Conservation (phyloP, 768 basidiomycete species). For the Amanita fuliginea region DNA sequence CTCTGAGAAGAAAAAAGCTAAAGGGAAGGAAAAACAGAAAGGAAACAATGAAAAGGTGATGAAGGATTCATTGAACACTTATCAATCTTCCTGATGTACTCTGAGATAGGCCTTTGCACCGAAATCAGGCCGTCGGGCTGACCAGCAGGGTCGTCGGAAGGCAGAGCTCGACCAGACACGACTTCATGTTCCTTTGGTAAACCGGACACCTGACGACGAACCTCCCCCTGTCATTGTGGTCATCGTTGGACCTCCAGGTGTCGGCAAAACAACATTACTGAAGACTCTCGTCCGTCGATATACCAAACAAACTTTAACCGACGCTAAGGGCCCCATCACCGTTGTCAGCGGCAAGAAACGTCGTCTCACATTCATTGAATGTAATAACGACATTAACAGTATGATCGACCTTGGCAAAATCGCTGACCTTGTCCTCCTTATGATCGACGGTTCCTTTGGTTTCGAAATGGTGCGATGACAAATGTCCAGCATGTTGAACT, state of each 20-base stretch:
- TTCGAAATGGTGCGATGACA: conserved; percentile 79
- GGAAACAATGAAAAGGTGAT: conserved; percentile 89
- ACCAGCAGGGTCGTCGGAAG: conserved; percentile 80
- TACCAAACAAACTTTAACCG: conserved; percentile 86
- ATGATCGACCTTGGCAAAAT: conserved; percentile 99
- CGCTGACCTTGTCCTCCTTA: conserved; percentile 89
- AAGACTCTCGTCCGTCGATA: conserved; percentile 86
- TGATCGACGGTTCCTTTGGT: conserved; percentile 97
- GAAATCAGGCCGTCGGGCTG: conserved; percentile 81
- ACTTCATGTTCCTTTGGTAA: conserved; percentile 91
- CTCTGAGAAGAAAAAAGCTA: conserved; percentile 70
- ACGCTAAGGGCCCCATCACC: conserved; percentile 89
- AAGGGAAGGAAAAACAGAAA: conserved; percentile 58
- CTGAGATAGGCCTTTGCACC: conserved; percentile 78
- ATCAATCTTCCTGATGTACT: background rate
- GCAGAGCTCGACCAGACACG: conserved; percentile 91
- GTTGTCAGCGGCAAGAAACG: conserved; percentile 90
- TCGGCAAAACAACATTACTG: conserved; percentile 91
- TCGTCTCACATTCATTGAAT: conserved; percentile 93
- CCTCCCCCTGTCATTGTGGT: conserved; percentile 94
- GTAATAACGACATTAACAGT: conserved; percentile 93
- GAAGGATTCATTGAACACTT: conserved; percentile 7
- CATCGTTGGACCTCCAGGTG: conserved; percentile 92
- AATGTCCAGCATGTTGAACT: background rate
- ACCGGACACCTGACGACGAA: conserved; percentile 83